phyloP scores from a whole-genome alignment of 805 yeast genomes.

The Candida yuanshanica region DNA sequence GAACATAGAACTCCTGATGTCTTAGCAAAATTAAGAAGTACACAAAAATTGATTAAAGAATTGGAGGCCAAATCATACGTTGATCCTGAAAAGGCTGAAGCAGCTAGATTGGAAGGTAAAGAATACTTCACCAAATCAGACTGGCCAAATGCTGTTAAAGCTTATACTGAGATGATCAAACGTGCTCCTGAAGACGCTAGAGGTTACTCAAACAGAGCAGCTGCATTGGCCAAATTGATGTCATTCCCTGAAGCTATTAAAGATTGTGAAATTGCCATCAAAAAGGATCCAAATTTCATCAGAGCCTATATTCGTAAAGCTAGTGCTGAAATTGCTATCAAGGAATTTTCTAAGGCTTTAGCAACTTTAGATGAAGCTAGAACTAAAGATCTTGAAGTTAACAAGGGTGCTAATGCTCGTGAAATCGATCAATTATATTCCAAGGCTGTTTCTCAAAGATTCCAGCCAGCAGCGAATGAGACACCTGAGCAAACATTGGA shows the following conservation, averaged over 20 bases:
- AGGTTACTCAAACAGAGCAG: slow-evolving; percentile 97
- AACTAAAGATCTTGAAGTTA: slow-evolving; percentile 58
- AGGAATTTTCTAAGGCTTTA: slow-evolving; percentile 74
- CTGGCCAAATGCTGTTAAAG: slow-evolving; percentile 94
- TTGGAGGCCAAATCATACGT: slow-evolving; percentile 74
- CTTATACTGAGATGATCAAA: slow-evolving; percentile 92
- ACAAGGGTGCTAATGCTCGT: slow-evolving; percentile 51
- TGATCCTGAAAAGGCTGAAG: slow-evolving; percentile 91
- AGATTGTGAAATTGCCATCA: slow-evolving; percentile 88
- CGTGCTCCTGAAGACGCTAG: slow-evolving; percentile 97
- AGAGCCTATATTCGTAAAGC: slow-evolving; percentile 98
- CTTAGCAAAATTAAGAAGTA: slow-evolving; percentile 74
- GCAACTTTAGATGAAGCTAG: slow-evolving; percentile 80
- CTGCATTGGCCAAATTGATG: slow-evolving; percentile 89
- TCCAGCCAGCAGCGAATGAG: slow-evolving; percentile 71
- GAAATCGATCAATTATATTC: slow-evolving; percentile 81
- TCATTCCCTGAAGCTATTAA: slow-evolving; percentile 95
- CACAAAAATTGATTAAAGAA: slow-evolving; percentile 81
- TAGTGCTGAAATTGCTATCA: slow-evolving; percentile 84
- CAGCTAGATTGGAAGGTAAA: slow-evolving; percentile 90
- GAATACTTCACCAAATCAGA: slow-evolving; percentile 83
- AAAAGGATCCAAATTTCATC: slow-evolving; percentile 79
- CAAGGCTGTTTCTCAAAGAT: slow-evolving; percentile 76
- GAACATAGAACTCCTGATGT: slow-evolving; percentile 97
- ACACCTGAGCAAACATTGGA: slow-evolving; percentile 92